Conservation (phyloP, 352 stramenopile genomes). For the Phytophthora litchii region DNA sequence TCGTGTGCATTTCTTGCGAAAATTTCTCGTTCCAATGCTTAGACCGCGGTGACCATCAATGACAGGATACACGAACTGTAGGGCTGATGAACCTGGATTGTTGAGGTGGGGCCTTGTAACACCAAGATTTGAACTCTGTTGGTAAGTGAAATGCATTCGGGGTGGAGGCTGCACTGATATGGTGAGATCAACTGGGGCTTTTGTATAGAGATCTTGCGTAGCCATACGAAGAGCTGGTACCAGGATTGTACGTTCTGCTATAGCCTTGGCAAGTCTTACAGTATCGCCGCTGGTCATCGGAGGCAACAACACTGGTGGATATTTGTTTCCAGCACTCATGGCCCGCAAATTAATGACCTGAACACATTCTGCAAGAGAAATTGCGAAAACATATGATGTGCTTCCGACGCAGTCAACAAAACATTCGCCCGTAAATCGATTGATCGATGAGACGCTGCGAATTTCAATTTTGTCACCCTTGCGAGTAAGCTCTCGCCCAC, state of each 20-base stretch:
- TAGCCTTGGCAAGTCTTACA: slow-evolving; percentile 38
- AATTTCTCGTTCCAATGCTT: slow-evolving; percentile 55
- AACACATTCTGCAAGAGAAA: slow-evolving; percentile 49
- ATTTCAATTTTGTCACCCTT: slow-evolving; percentile 45
- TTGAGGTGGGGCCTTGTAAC: neutral
- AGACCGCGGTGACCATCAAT: slow-evolving; percentile 52
- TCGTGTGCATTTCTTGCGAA: slow-evolving; percentile 62
- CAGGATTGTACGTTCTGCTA: slow-evolving; percentile 42
- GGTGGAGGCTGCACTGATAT: slow-evolving; percentile 56
- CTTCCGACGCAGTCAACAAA: slow-evolving; percentile 35
- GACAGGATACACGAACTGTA: slow-evolving; percentile 50
- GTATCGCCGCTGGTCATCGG: slow-evolving; percentile 55
- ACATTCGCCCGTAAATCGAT: slow-evolving; percentile 46
- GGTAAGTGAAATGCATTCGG: slow-evolving; percentile 51
- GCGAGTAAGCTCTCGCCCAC: slow-evolving; percentile 45
- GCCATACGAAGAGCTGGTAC: slow-evolving; percentile 51
- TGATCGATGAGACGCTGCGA: slow-evolving; percentile 41
- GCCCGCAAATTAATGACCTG: slow-evolving; percentile 68
- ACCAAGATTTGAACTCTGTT: neutral
- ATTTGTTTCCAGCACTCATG: slow-evolving; percentile 30
- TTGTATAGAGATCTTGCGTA: slow-evolving; percentile 59
- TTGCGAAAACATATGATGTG: slow-evolving; percentile 3
- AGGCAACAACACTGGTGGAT: slow-evolving; percentile 16
- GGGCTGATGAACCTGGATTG: neutral
- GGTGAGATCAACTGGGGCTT: slow-evolving; percentile 34